Conservation (phyloP, 2,329 filamentous ascomycete species). For the Colletotrichum sp. region DNA sequence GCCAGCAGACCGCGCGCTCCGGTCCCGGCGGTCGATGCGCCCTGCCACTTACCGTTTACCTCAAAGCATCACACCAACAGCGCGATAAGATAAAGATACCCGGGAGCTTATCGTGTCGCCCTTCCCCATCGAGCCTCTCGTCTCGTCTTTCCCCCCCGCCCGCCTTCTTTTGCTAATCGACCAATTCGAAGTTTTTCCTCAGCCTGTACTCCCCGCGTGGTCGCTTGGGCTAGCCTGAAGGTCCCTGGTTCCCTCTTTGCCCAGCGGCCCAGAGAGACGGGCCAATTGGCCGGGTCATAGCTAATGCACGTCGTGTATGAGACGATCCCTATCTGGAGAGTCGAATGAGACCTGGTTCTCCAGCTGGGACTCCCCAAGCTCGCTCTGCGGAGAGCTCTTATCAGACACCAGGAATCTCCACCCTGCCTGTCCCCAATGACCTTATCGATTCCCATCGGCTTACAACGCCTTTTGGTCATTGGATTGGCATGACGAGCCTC, state of each 20-base stretch:
- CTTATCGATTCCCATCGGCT: neutral
- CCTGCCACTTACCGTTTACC: neutral
- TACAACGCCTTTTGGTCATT: conserved; percentile 4
- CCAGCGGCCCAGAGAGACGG: neutral
- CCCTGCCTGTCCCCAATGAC: neutral
- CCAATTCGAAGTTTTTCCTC: neutral
- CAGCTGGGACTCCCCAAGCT: neutral
- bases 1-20: neutral
- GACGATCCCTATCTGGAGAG: conserved; percentile 1
- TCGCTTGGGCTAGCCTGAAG: neutral
- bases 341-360: neutral
- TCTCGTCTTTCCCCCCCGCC: neutral
- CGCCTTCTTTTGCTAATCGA: neutral
- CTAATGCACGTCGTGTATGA: conserved; percentile 6
- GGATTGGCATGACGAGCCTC: neutral
- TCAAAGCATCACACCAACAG: neutral
- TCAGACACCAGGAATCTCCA: neutral
- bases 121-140: conserved; percentile 13
- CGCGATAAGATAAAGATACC: conserved; percentile 17
- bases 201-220: neutral
- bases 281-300: neutral
- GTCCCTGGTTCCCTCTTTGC: neutral
- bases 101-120: conserved; percentile 18
- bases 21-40: neutral
- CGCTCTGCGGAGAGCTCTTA: neutral